phyloP scores from a whole-genome alignment of 2,329 filamentous ascomycete genomes.

The Lachnum nothofagi region DNA sequence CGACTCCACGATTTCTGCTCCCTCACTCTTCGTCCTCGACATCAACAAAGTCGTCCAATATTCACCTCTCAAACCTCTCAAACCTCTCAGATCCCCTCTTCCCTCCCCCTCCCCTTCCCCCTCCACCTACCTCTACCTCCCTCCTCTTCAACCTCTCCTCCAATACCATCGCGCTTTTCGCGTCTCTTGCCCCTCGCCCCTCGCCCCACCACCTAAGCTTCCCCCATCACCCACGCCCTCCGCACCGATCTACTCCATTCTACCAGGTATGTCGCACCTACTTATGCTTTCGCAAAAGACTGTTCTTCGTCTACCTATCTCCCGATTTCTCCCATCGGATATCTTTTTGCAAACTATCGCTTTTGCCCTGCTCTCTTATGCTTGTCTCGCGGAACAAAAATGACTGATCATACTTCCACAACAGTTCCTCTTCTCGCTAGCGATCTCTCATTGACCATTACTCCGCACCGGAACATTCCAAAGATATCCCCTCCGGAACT shows the following conservation, averaged over 20 bases:
- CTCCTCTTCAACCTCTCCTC: background rate
- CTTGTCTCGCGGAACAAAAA: constrained; percentile 3
- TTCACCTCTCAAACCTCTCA: no score
- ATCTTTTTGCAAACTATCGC: background rate
- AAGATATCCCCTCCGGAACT: background rate
- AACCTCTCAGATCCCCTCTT: constrained; percentile 13
- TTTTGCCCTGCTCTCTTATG: background rate
- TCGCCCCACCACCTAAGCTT: background rate
- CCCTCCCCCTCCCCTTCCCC: constrained; percentile 19
- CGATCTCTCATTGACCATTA: constrained; percentile 8
- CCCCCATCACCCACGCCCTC: constrained; percentile 12
- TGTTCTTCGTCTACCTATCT: constrained; percentile 15
- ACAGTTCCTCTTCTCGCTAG: background rate
- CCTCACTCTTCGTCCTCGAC: no score
- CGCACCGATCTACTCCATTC: constrained; percentile 2
- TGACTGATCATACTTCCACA: constrained; percentile 4
- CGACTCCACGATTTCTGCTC: no score
- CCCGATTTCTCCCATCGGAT: background rate
- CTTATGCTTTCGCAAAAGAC: no score
- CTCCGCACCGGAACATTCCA: background rate
- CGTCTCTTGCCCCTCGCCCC: no score
- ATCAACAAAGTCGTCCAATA: no score
- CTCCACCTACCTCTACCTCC: constrained; percentile 8
- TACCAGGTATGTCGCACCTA: background rate
- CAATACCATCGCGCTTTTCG: no score